Evolutionary conservation across 2,329 filamentous ascomycete genomes (phyloP).

Genomic region (Neocucurbitaria cava): DNA sequence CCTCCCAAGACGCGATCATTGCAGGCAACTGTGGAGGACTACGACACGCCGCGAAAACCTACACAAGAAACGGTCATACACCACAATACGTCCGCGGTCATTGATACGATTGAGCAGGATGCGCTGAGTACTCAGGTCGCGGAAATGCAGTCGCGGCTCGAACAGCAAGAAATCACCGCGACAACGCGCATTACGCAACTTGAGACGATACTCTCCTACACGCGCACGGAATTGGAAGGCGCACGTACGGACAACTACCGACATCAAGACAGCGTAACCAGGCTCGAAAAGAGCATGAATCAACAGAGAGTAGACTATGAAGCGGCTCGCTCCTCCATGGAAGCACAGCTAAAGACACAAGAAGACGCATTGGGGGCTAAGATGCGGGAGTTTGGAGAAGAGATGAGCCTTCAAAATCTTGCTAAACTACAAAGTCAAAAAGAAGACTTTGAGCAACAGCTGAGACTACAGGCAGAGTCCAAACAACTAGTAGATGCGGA

Average conservation of each 20-base stretch:
- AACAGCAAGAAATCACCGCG: constrained; percentile 37
- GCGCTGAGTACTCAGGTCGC: constrained; percentile 25
- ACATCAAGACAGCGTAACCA: constrained; percentile 32
- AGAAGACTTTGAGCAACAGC: constrained; percentile 30
- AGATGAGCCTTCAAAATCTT: constrained; percentile 32
- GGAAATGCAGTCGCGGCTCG: constrained; percentile 33
- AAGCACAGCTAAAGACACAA: constrained; percentile 23
- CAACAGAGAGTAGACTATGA: constrained; percentile 18
- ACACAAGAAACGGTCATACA: constrained; percentile 46
- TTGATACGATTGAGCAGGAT: constrained; percentile 15
- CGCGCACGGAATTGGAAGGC: constrained; percentile 40
- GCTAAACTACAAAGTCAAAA: constrained; percentile 36
- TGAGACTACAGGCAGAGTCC: constrained; percentile 22
- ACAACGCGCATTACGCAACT: constrained; percentile 43
- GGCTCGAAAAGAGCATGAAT: constrained; percentile 24
- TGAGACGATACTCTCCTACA: constrained; percentile 44
- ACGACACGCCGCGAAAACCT: constrained; percentile 45
- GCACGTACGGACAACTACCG: constrained; percentile 38
- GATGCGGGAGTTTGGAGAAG: constrained; percentile 37
- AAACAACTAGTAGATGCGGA: constrained; percentile 23
- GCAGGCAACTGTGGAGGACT: constrained; percentile 47
- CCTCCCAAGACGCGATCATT: constrained; percentile 40
- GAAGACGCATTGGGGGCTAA: constrained; percentile 29
- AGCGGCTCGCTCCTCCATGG: constrained; percentile 5
- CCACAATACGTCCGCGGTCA: constrained; percentile 28